phyloP scores from a whole-genome alignment of 2,329 filamentous ascomycete genomes.

The Neospermospora avenae region DNA sequence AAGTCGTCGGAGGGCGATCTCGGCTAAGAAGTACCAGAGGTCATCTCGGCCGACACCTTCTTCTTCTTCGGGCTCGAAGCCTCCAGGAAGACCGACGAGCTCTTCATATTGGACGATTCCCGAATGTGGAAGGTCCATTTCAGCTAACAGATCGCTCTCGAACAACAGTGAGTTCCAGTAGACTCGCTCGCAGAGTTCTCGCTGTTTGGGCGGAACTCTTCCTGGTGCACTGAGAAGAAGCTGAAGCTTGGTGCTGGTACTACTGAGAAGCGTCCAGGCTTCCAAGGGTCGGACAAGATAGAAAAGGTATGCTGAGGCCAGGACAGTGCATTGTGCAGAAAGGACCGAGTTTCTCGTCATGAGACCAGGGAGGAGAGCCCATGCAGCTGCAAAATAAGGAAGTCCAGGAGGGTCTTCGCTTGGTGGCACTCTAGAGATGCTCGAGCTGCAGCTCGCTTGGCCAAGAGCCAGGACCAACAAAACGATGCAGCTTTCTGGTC shows the following conservation, averaged over 20 bases:
- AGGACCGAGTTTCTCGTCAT: conserved; percentile 78
- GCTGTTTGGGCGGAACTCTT: conserved; percentile 65
- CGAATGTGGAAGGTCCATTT: conserved; percentile 77
- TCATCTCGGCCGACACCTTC: conserved; percentile 69
- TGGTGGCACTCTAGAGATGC: conserved; percentile 68
- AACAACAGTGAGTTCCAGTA: conserved; percentile 84
- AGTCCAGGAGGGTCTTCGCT: conserved; percentile 71
- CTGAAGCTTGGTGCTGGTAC: conserved; percentile 77
- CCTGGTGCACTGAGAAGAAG: conserved; percentile 71
- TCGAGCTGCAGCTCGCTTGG: conserved; percentile 70
- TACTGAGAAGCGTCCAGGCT: conserved; percentile 77
- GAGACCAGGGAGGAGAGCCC: conserved; percentile 71
- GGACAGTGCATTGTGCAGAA: conserved; percentile 75
- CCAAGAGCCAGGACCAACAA: conserved; percentile 74
- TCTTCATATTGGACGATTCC: conserved; percentile 82
- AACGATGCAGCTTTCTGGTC: conserved; percentile 79
- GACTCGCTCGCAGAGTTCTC: conserved; percentile 71
- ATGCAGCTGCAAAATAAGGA: conserved; percentile 77
- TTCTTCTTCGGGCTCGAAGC: conserved; percentile 68
- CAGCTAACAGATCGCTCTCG: conserved; percentile 75
- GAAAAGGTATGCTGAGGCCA: conserved; percentile 78
- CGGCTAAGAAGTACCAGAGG: conserved; percentile 81
- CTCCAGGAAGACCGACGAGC: conserved; percentile 71
- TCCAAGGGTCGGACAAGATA: conserved; percentile 79
- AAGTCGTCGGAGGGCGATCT: conserved; percentile 74